Evolutionary conservation across 106 monocot species (phyloP).

Genomic region (Dioscorea alata): DNA sequence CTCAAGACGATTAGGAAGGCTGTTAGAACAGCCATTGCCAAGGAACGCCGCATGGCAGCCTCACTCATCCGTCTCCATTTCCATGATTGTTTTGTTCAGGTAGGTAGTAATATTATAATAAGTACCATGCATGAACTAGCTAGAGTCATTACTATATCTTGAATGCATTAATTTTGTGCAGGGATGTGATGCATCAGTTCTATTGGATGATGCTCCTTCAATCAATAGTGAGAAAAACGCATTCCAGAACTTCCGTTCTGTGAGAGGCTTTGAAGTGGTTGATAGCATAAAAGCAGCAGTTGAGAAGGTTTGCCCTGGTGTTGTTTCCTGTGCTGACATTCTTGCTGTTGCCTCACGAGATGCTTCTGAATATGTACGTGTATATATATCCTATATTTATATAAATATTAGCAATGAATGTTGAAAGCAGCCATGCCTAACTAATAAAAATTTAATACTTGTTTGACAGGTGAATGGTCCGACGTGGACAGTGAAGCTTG

Average conservation of each 20-base stretch:
- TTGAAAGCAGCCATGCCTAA: not conserved
- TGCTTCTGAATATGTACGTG: not conserved
- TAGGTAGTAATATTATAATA: not conserved
- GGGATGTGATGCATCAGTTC: conserved; percentile 11
- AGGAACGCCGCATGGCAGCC: conserved; percentile 8
- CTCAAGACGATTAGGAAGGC: not conserved
- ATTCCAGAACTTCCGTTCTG: not conserved
- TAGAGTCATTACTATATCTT: not conserved
- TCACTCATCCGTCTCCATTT: conserved; percentile 13
- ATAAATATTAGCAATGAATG: not conserved
- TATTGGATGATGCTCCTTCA: conserved; percentile 2
- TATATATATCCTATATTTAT: too few relatives aligned
- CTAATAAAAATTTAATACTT: not conserved
- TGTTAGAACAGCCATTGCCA: not conserved
- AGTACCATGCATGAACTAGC: not conserved
- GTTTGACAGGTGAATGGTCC: conserved; percentile 20
- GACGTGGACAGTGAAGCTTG: conserved; percentile 23
- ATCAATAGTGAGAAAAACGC: conserved; percentile 6
- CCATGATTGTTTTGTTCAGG: conserved; percentile 15
- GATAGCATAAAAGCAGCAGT: not conserved
- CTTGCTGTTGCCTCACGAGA: conserved; percentile 14
- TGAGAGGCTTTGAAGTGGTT: conserved; percentile 4
- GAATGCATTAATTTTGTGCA: not conserved
- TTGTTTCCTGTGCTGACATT: conserved; percentile 36
- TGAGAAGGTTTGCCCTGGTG: conserved; percentile 1